phyloP scores from a whole-genome alignment of 441 rosid genomes.

The Erodium trifolium region DNA sequence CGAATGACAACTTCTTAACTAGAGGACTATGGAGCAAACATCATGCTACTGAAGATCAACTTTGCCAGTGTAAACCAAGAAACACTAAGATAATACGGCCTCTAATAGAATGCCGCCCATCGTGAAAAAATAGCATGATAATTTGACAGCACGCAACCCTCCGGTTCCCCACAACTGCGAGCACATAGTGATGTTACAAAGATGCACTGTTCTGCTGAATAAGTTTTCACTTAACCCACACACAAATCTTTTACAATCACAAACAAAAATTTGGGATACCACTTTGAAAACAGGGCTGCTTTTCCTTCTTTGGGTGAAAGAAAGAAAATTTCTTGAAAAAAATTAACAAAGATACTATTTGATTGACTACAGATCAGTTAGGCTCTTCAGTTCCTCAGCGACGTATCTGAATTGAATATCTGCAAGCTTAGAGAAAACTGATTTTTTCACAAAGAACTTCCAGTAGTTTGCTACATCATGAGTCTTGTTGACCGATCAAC shows the following conservation, averaged over 20 bases:
- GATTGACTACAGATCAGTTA: no score
- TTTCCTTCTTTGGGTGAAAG: background rate
- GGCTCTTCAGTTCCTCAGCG: no score
- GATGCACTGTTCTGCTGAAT: constrained; percentile 18
- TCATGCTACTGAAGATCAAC: constrained; percentile 6
- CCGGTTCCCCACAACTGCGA: constrained; percentile 16
- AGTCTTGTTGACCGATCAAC: no score
- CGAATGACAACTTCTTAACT: background rate
- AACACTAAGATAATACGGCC: constrained; percentile 12
- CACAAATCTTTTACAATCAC: background rate
- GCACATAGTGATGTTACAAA: constrained; percentile 11
- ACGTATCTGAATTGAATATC: no score
- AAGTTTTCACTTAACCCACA: constrained; percentile 10
- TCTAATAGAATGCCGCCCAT: constrained; percentile 10
- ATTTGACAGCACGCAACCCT: constrained; percentile 15
- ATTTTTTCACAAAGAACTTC: no score
- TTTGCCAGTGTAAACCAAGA: constrained; percentile 17
- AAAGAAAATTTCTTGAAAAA: no score
- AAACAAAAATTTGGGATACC: constrained; percentile 16
- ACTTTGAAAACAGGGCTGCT: constrained; percentile 14
- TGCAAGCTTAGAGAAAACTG: no score
- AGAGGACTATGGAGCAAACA: constrained; percentile 16
- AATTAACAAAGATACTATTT: no score
- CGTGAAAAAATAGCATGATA: constrained; percentile 11
- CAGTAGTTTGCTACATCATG: no score